Conservation (phyloP, 1,139 yeast species). For the Debaryomyces robertsiae region DNA sequence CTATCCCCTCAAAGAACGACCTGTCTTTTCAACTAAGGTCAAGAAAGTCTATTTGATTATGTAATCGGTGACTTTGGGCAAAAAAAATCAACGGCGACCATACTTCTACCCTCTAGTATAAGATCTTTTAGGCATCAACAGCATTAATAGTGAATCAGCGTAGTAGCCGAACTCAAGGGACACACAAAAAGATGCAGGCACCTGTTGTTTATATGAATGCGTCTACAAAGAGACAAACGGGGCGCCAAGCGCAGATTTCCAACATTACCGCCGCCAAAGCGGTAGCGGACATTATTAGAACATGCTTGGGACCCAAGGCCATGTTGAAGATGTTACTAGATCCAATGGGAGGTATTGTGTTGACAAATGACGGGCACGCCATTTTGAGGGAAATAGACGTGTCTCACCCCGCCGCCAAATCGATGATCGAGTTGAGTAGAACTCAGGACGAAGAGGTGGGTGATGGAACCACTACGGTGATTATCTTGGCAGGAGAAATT, state of each 20-base stretch:
- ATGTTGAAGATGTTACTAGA: slow-evolving; percentile 97
- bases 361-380: slow-evolving; percentile 98
- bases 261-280: slow-evolving; percentile 99
- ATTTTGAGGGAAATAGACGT: slow-evolving; percentile 87
- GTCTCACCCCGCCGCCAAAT: slow-evolving; percentile 97
- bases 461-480: slow-evolving; percentile 97
- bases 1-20: no score
- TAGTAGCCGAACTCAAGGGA: slow-evolving; percentile 4
- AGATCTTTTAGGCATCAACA: slow-evolving; percentile 6
- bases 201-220: slow-evolving; percentile 65
- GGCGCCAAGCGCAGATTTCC: slow-evolving; percentile 95
- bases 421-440: slow-evolving; percentile 95
- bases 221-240: slow-evolving; percentile 89
- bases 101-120: slow-evolving; percentile 2
- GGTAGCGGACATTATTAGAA: slow-evolving; percentile 94
- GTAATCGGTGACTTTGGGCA: slow-evolving; percentile 2
- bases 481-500: slow-evolving; percentile 93
- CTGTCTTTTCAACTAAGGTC: no score
- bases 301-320: slow-evolving; percentile 99
- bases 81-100: slow-evolving; percentile 9
- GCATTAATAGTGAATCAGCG: slow-evolving; percentile 5
- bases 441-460: slow-evolving; percentile 99
- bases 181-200: slow-evolving; percentile 41
- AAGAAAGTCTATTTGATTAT: neutral
- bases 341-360: slow-evolving; percentile 98